Base-by-base conservation (phyloP, 805 yeast species). In the Teunomyces kruisii region DNA sequence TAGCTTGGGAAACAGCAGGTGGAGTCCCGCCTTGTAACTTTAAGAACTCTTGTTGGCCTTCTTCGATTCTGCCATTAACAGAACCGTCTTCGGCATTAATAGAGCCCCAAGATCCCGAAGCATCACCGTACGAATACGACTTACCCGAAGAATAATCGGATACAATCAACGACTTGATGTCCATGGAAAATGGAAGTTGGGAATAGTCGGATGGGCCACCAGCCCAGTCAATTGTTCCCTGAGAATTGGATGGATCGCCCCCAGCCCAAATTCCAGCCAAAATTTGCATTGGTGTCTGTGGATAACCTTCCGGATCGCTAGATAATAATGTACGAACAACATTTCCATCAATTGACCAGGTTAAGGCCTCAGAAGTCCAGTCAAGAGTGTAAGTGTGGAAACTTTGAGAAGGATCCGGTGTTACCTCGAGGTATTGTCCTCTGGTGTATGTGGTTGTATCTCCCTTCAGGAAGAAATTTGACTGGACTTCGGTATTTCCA, bases 121-220 rank as follows among this genome's bases (percentile, higher is more conserved):
- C 48, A 52, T 74, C 78, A 5, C 62, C 49, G 54, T 76, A 76
- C 24, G 53, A 47, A 55, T 78, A 76, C 40, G 55, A 57, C 3
- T 61, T 44, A 7, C 81, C 81, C 4, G 75, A 59, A n/a, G 80
- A 75, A 56, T 77, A 78, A 52, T 76, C 81, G 19, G 58, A 47
- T n/a, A 54, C 59, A 29, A 48, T 32, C 40, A 57, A 48, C 19
- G 51, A 40, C 43, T 51, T 49, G 26, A 57, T 51, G 48, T 48
- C 37, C 62, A 57, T 57, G 36, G 55, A 46, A 45, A 55, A 57
- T 9, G 62, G 62, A 31, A 57, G 58, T 36, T 56, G 45, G 3
- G 52, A 43, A 47, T 51, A 57, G 50, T 57, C 61, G 3, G 59
- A 55, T 17, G 24, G 31, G 8, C 62, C 62, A 9, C 62, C 62